Evolutionary conservation across 495 filamentous ascomycete genomes (phyloP).

Genomic region (Aspergillus sclerotioniger): DNA sequence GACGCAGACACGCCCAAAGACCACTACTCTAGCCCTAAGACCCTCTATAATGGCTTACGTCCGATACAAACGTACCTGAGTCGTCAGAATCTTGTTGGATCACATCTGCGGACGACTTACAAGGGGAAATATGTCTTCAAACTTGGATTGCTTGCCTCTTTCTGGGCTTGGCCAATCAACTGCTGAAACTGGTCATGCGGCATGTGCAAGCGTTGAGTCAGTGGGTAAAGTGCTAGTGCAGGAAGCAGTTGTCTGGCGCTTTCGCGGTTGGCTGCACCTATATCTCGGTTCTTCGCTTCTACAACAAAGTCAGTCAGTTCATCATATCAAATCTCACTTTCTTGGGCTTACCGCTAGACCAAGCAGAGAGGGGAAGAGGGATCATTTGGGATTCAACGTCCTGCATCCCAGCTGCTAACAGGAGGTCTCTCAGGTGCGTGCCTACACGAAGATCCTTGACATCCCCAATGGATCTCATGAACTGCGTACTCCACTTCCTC

Average conservation of each 20-base stretch:
- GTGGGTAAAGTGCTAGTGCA: constrained; percentile 62
- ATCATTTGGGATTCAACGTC: constrained; percentile 72
- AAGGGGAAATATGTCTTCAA: constrained; percentile 77
- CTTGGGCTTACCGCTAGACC: constrained; percentile 63
- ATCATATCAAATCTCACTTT: neutral
- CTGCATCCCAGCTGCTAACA: constrained; percentile 67
- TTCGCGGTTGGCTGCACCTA: constrained; percentile 59
- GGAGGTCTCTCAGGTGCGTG: constrained; percentile 58
- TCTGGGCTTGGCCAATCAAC: constrained; percentile 63
- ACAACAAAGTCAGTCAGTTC: constrained; percentile 3
- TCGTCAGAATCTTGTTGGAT: constrained; percentile 16
- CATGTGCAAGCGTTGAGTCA: constrained; percentile 58
- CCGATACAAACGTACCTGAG: constrained; percentile 59
- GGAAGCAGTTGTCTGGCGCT: constrained; percentile 61
- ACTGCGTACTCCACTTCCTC: constrained; percentile 68
- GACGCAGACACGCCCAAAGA: neutral
- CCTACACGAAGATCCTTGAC: constrained; percentile 71
- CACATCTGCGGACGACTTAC: constrained; percentile 42
- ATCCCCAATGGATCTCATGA: constrained; percentile 62
- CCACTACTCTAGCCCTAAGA: neutral
- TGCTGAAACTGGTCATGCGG: constrained; percentile 59
- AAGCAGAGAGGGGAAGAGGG: constrained; percentile 68
- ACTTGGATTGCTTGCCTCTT: constrained; percentile 61
- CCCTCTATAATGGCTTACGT: constrained; percentile 38
- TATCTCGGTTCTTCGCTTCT: constrained; percentile 62